Evolutionary conservation across 805 yeast genomes (phyloP).

Genomic region (Candida argentea): DNA sequence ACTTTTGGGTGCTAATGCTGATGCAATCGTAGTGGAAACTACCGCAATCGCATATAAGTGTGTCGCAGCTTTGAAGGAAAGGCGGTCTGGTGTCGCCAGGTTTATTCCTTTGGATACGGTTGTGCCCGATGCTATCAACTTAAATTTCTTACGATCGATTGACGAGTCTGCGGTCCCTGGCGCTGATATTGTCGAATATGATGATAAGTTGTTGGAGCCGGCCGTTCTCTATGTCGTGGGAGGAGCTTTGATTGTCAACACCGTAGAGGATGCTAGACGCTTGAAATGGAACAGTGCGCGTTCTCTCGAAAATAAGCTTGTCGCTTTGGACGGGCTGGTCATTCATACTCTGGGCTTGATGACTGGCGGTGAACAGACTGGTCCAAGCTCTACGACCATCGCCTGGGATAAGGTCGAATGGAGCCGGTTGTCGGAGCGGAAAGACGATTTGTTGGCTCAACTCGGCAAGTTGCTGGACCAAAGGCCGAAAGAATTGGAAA

Average conservation of each 20-base stretch:
- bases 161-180: constrained; percentile 53
- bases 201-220: constrained; percentile 53
- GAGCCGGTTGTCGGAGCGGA: constrained; percentile 39
- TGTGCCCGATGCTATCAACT: constrained; percentile 39
- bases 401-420: constrained; percentile 71
- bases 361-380: constrained; percentile 77
- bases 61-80: constrained; percentile 71
- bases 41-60: constrained; percentile 62
- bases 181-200: constrained; percentile 60
- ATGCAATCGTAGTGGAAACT: constrained; percentile 76
- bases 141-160: constrained; percentile 43
- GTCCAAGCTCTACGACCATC: constrained; percentile 23
- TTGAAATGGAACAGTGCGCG: constrained; percentile 52
- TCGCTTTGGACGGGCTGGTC: constrained; percentile 74
- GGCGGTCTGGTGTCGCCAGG: constrained; percentile 74
- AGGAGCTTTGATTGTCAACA: constrained; percentile 68
- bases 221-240: constrained; percentile 79
- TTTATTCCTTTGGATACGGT: constrained; percentile 85
- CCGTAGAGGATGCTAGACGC: constrained; percentile 53
- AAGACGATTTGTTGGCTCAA: constrained; percentile 41
- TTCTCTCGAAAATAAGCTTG: constrained; percentile 46
- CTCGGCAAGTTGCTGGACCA: constrained; percentile 37
- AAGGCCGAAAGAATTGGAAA: constrained; percentile 45
- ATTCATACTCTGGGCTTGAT: constrained; percentile 80
- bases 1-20: constrained; percentile 67